A percentile compares a stretch with the other conserved stretches of the same genome.
These are phyloP conservation scores for Calonectria pseudoturangicola DNA, from an alignment of 2,329 filamentous ascomycete genomes.

Conservation along the genomic window DNA sequence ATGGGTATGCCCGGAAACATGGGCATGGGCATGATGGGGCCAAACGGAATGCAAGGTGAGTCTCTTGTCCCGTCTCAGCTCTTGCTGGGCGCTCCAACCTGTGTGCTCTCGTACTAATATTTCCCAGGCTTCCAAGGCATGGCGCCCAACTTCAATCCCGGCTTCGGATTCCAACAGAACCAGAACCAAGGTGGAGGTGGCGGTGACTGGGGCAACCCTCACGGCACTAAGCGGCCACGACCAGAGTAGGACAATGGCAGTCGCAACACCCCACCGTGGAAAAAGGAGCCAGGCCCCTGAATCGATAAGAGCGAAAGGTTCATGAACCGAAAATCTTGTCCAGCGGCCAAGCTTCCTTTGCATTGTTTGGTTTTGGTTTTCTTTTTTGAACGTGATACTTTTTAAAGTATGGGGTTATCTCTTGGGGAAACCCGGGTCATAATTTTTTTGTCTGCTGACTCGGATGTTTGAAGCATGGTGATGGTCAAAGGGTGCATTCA, in stretches of 20 bases:
- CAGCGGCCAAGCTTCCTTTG: not conserved
- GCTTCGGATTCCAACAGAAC: slow-evolving; percentile 75
- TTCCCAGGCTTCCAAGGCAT: slow-evolving; percentile 78
- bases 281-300: slow-evolving; percentile 14
- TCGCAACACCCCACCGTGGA: slow-evolving; percentile 4
- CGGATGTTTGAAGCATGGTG: slow-evolving; percentile 15
- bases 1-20: slow-evolving; percentile 77
- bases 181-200: slow-evolving; percentile 66
- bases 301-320: not conserved
- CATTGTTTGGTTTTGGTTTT: not conserved
- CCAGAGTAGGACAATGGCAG: slow-evolving; percentile 72
- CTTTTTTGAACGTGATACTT: slow-evolving; percentile 27
- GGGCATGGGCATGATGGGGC: slow-evolving; percentile 74
- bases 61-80: slow-evolving; percentile 20
- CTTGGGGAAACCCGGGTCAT: slow-evolving; percentile 15
- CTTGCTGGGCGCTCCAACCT: not conserved
- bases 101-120: slow-evolving; percentile 47
- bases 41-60: slow-evolving; percentile 63
- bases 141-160: slow-evolving; percentile 82
- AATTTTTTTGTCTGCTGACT: slow-evolving; percentile 22
- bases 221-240: slow-evolving; percentile 86
- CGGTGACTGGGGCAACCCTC: slow-evolving; percentile 85
- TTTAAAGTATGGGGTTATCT: slow-evolving; percentile 4
- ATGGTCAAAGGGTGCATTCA: slow-evolving; percentile 26
- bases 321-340: not conserved